Evolutionary conservation across 768 basidiomycete genomes (phyloP), one percentile per base, ranked within the genome.

Genomic region (Pleurotus citrinopileatus): DNA sequence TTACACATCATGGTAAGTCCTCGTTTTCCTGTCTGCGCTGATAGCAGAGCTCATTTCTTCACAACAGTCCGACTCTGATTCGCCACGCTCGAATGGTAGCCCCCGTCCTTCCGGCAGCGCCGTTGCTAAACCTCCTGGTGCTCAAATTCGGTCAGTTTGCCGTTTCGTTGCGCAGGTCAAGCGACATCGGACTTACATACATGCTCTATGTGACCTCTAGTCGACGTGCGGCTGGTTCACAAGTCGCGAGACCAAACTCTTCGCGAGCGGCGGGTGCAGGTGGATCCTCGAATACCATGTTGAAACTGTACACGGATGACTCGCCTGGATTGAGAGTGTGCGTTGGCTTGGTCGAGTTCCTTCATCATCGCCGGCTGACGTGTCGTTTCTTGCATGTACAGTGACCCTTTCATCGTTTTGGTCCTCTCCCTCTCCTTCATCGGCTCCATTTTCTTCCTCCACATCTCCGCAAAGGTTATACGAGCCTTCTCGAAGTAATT

Each of bases 241-340:
- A 86, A 59, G 86, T 70, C 4, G 65, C 86, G 44, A 84, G 80
- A 69, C 93, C 94, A 22, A 94, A 94, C 67, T 95, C 93, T 1
- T 70, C 87, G 26, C 87, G 95, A 55, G 87, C 94, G 36, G 94
- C 95, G 23, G 94, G 96, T 37, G 94, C 94, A 55, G 97, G 97
- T 52, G 97, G 97, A 52, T 94, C 91, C 32, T 92, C 89, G 55
- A 96, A 93, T 76, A 99, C 97, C 54, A 98, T 99, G 97, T 83
- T 99, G 65, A 94, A 92, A 74, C 80, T 99, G 3, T 98, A 98
- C 83, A 98, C 97, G 34, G 96, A 98, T 67, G 97, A 98, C 67
- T 95, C 95, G 55, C 93, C 92, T 43, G 97, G 97, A 20, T 81
- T 99, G 52, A 85, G 94, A 80, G 93, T 99, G 97, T 98, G 68